Percentiles rank a stretch among this genome's conserved stretches.
phyloP scores from a whole-genome alignment of 2,329 filamentous ascomycete species.

The Penicillium brevicompactum region DNA sequence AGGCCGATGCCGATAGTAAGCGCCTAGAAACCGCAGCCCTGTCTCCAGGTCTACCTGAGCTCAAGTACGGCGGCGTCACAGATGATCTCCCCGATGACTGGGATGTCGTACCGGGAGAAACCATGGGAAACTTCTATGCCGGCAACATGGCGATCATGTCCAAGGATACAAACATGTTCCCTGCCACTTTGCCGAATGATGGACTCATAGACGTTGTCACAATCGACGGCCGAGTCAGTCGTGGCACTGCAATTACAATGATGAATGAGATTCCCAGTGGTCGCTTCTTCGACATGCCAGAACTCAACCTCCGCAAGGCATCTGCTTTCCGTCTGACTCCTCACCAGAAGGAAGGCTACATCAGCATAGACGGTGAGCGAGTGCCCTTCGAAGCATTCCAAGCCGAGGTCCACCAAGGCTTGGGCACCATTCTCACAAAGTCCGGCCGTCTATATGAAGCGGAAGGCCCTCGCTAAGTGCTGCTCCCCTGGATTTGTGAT shows the following conservation, averaged over 20 bases:
- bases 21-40: conserved; percentile 42
- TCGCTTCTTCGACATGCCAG: conserved; percentile 75
- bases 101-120: conserved; percentile 72
- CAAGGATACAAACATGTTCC: conserved; percentile 81
- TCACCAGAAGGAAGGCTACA: conserved; percentile 72
- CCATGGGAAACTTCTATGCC: conserved; percentile 87
- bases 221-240: conserved; percentile 73
- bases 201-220: conserved; percentile 83
- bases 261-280: conserved; percentile 72
- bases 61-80: conserved; percentile 78
- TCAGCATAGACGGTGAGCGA: conserved; percentile 91
- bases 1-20: conserved; percentile 17
- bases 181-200: conserved; percentile 75
- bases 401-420: conserved; percentile 78
- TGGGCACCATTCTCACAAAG: conserved; percentile 84
- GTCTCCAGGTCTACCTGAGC: conserved; percentile 64
- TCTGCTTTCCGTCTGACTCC: conserved; percentile 85
- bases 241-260: conserved; percentile 67
- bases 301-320: conserved; percentile 81
- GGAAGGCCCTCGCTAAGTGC: conserved; percentile 34
- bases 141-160: conserved; percentile 97
- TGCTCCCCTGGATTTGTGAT: neutral
- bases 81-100: conserved; percentile 78
- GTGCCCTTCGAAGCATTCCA: conserved; percentile 89
- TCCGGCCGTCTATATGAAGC: conserved; percentile 71